phyloP scores from a whole-genome alignment of 1,284 basidiomycete species.

The Trichosporon asahii region DNA sequence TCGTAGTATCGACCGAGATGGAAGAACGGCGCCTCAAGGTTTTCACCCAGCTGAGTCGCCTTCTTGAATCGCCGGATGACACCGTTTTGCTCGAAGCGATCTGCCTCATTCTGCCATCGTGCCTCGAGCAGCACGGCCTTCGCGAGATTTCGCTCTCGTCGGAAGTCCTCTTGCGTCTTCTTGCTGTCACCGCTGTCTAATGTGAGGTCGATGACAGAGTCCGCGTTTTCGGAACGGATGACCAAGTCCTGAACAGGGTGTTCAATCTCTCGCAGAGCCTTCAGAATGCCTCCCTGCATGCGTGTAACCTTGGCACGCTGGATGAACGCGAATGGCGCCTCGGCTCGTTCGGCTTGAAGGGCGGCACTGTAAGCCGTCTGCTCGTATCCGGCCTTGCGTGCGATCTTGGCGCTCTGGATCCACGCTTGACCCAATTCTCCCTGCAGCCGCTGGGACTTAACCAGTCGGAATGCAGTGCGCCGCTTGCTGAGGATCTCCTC shows the following conservation, averaged over 20 bases:
- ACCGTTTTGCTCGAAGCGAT: conserved; percentile 66
- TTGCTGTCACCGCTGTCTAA: conserved; percentile 52
- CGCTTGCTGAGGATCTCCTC: conserved; percentile 89
- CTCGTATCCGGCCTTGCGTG: conserved; percentile 88
- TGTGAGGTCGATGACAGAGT: conserved; percentile 56
- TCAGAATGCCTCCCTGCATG: conserved; percentile 73
- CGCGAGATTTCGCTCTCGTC: conserved; percentile 53
- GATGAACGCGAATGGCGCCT: conserved; percentile 77
- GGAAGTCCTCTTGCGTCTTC: conserved; percentile 53
- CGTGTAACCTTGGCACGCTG: conserved; percentile 87
- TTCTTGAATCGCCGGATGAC: conserved; percentile 63
- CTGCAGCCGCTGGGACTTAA: conserved; percentile 39
- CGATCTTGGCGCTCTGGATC: conserved; percentile 91
- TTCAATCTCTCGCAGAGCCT: conserved; percentile 77
- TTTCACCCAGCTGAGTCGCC: conserved; percentile 59
- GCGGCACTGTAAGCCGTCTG: conserved; percentile 97
- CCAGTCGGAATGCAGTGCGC: conserved; percentile 71
- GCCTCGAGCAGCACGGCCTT: conserved; percentile 86
- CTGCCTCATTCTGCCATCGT: conserved; percentile 89
- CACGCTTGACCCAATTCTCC: conserved; percentile 76
- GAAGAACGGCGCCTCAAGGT: conserved; percentile 80
- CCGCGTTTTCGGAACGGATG: conserved; percentile 1
- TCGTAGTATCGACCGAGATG: conserved; percentile 86
- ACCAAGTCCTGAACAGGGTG: conserved; percentile 17
- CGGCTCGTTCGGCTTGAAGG: conserved; percentile 78